Percentiles rank a stretch among this genome's conserved stretches.
phyloP scores from a whole-genome alignment of 1,139 yeast species.

The Geotrichum phurueaensis region DNA sequence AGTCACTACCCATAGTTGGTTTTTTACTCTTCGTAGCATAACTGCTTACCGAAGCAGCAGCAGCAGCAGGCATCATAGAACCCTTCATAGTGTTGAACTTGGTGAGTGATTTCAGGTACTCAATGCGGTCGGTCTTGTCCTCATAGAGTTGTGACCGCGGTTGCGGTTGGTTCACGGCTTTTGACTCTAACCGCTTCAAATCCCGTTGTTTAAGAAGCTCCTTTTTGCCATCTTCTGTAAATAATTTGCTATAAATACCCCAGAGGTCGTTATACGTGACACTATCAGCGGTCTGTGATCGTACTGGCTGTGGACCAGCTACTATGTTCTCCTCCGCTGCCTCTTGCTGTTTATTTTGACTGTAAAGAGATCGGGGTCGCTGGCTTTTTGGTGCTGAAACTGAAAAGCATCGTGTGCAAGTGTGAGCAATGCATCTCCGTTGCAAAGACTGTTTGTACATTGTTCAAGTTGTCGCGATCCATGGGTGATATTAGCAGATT shows the following conservation, averaged over 20 bases:
- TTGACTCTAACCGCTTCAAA: neutral
- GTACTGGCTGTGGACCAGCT: neutral
- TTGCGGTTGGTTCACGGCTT: neutral
- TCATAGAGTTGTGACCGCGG: neutral
- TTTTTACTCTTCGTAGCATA: neutral
- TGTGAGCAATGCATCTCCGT: neutral
- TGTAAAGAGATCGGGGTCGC: neutral
- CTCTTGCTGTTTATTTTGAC: neutral
- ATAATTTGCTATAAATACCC: neutral
- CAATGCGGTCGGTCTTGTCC: neutral
- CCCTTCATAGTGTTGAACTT: neutral
- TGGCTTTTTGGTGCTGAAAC: neutral
- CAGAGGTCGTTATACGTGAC: neutral
- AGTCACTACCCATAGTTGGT: neutral
- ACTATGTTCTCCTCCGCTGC: neutral
- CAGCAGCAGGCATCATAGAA: neutral
- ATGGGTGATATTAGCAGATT: neutral
- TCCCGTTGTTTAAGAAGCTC: neutral
- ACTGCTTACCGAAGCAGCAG: neutral
- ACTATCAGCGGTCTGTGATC: neutral
- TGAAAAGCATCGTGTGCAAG: neutral
- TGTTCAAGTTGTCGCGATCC: neutral
- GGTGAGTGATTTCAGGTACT: neutral
- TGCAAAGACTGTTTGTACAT: neutral
- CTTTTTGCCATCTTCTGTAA: neutral